These are phyloP conservation scores for Crithidia sp. DNA, from an alignment of 208 protist genomes.

Conservation along the genomic window DNA sequence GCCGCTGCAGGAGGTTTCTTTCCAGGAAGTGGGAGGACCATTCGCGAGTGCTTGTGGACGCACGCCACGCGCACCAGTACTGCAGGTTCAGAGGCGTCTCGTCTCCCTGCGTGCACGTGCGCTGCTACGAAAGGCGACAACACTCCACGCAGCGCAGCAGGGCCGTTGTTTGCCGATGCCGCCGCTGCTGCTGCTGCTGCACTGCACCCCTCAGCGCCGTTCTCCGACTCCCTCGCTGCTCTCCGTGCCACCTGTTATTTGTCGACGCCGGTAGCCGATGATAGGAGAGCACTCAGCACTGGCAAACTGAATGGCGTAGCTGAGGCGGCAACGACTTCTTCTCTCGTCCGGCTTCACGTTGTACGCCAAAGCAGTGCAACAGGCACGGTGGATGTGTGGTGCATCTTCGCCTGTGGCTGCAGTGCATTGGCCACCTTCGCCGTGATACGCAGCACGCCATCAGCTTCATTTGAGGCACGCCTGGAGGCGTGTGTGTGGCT, in stretches of 20 bases:
- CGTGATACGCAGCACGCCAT: neutral
- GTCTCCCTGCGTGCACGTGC: neutral
- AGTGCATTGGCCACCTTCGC: slow-evolving; percentile 24
- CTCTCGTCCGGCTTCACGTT: neutral
- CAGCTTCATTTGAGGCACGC: neutral
- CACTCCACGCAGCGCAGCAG: neutral
- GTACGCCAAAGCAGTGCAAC: neutral
- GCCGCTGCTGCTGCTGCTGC: no score
- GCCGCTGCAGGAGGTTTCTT: neutral
- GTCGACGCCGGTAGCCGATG: neutral
- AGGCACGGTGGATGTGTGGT: slow-evolving; percentile 17
- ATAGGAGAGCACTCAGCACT: neutral
- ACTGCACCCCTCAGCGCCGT: neutral
- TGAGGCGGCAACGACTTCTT: neutral
- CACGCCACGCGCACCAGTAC: neutral
- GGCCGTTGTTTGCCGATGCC: no score
- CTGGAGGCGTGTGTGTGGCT: slow-evolving; percentile 3
- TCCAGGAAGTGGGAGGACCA: neutral
- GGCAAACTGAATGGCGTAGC: neutral
- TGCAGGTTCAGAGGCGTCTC: neutral
- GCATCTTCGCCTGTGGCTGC: slow-evolving; percentile 25
- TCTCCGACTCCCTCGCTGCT: neutral
- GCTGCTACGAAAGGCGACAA: neutral
- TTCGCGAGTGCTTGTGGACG: neutral
- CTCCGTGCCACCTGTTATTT: neutral